Conservation (phyloP, 2,329 filamentous ascomycete species). For the Phaeosphaeriaceae sp. region DNA sequence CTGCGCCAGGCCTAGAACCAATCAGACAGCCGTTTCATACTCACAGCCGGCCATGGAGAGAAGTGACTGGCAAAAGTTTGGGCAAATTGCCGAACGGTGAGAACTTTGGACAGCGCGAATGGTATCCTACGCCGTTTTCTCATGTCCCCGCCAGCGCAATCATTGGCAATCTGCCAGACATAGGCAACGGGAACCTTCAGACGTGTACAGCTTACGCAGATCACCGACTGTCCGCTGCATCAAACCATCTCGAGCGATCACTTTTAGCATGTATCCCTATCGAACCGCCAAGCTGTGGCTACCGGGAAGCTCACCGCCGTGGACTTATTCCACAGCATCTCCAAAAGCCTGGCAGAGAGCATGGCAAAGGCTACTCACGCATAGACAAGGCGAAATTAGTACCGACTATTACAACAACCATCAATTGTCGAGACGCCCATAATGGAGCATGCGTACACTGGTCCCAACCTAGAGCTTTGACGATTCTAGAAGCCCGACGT, state of each 20-base stretch:
- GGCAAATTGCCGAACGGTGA: slow-evolving; percentile 54
- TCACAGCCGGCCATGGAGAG: slow-evolving; percentile 64
- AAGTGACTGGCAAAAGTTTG: slow-evolving; percentile 50
- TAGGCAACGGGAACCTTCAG: slow-evolving; percentile 68
- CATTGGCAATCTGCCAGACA: slow-evolving; percentile 66
- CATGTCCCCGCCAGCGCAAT: slow-evolving; percentile 64
- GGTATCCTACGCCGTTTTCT: slow-evolving; percentile 66
- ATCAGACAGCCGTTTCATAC: slow-evolving; percentile 66
- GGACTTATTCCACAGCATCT: slow-evolving; percentile 41
- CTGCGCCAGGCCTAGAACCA: slow-evolving; percentile 69
- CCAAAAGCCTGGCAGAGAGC: slow-evolving; percentile 24
- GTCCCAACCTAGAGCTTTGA: slow-evolving; percentile 67
- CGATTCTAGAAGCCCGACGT: slow-evolving; percentile 71
- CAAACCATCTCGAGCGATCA: slow-evolving; percentile 42
- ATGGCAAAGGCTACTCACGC: slow-evolving; percentile 57
- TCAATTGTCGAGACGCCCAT: slow-evolving; percentile 62
- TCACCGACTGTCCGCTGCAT: slow-evolving; percentile 60
- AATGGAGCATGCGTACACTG: slow-evolving; percentile 70
- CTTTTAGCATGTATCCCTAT: slow-evolving; percentile 68
- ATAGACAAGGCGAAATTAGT: slow-evolving; percentile 63
- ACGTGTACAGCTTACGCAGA: slow-evolving; percentile 73
- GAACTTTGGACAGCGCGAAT: slow-evolving; percentile 64
- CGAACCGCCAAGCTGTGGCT: slow-evolving; percentile 51
- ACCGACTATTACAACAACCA: slow-evolving; percentile 68
- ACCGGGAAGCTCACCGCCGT: slow-evolving; percentile 44